Conservation (phyloP, 208 protist genomes). For the Crithidia mellificae region DNA sequence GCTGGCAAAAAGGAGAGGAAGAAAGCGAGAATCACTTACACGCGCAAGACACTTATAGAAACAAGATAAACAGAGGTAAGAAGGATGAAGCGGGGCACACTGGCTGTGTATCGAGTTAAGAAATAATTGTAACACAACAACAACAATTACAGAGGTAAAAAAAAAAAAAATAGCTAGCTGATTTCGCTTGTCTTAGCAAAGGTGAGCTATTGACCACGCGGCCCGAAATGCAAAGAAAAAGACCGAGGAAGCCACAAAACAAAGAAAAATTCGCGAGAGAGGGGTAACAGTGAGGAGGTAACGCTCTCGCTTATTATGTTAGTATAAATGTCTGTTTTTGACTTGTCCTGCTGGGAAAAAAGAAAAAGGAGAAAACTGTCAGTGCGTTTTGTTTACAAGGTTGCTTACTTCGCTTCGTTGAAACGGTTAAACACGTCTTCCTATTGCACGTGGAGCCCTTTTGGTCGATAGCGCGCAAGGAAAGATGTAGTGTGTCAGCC, state of each 20-base stretch:
- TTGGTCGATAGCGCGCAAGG: too few species aligned
- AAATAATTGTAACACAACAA: background rate
- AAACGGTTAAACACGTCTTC: background rate
- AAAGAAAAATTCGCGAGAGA: background rate
- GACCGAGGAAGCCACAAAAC: background rate
- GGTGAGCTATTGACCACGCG: background rate
- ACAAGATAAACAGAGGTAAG: background rate
- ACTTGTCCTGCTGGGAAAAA: too few species aligned
- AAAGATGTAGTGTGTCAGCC: background rate
- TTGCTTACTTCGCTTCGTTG: background rate
- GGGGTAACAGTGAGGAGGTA: too few species aligned
- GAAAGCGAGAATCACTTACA: too few species aligned
- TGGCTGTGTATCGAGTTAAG: background rate
- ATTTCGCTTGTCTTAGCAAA: background rate
- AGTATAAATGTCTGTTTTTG: background rate
- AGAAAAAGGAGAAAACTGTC: too few species aligned
- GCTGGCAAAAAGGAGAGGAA: too few species aligned
- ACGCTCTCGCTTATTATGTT: background rate
- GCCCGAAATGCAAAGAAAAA: background rate
- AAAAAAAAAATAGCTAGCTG: background rate
- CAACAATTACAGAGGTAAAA: too few species aligned
- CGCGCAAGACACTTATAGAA: background rate
- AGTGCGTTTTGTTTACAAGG: background rate
- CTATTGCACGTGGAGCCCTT: too few species aligned
- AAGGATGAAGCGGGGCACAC: background rate